Evolutionary conservation across 2,329 filamentous ascomycete genomes (phyloP).

Genomic region (Cryphonectria radicalis): DNA sequence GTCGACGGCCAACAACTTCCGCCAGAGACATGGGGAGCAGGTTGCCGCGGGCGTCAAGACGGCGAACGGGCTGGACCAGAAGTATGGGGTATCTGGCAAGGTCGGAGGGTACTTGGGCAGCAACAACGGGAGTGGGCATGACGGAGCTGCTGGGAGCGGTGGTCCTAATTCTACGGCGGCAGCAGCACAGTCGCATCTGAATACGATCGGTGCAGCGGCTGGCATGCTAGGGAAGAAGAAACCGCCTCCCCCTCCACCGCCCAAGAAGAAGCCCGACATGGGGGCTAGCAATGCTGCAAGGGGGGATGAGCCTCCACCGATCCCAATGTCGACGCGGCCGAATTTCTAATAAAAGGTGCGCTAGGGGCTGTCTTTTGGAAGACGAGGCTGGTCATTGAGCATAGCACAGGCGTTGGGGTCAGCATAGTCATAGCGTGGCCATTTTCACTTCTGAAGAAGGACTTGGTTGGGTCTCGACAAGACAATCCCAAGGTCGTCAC

Average conservation of each 20-base stretch:
- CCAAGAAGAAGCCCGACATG: constrained; percentile 54
- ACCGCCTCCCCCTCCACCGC: constrained; percentile 53
- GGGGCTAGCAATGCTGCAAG: constrained; percentile 25
- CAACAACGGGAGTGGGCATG: constrained; percentile 10
- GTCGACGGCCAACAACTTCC: constrained; percentile 69
- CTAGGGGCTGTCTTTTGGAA: not conserved
- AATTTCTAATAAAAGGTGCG: constrained; percentile 42
- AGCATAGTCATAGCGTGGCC: constrained; percentile 5
- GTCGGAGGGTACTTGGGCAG: constrained; percentile 36
- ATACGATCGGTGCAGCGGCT: constrained; percentile 27
- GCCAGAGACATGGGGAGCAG: constrained; percentile 71
- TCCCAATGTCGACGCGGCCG: constrained; percentile 57
- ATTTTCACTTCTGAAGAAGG: not conserved
- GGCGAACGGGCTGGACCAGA: constrained; percentile 63
- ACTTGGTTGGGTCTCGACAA: constrained; percentile 4
- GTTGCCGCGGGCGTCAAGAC: constrained; percentile 62
- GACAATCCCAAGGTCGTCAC: constrained; percentile 21
- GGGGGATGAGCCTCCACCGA: constrained; percentile 50
- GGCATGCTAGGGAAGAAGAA: constrained; percentile 54
- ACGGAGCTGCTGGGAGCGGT: constrained; percentile 1
- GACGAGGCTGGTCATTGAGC: not conserved
- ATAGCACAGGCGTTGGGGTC: constrained; percentile 18
- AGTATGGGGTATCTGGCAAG: constrained; percentile 58
- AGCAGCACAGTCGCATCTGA: constrained; percentile 20
- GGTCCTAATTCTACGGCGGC: constrained; percentile 7